phyloP scores from a whole-genome alignment of 495 filamentous ascomycete species.

The Immersiella caudata region DNA sequence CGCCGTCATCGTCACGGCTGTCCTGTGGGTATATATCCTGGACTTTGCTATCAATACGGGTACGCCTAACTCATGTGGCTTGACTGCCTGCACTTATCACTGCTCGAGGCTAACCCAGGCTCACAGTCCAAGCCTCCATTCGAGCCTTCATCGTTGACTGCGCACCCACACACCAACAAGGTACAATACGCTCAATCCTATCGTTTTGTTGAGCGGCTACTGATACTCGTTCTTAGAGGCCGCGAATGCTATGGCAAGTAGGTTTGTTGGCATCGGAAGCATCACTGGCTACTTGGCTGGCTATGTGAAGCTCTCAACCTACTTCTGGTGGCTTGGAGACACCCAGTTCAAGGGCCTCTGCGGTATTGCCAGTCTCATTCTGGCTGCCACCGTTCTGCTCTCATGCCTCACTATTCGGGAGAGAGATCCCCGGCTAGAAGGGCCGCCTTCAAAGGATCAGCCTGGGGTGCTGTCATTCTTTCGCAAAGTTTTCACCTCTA shows the following conservation, averaged over 20 bases:
- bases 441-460: conserved; percentile 57
- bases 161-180: conserved; percentile 86
- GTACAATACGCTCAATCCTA: conserved; percentile 29
- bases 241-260: conserved; percentile 85
- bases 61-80: conserved; percentile 38
- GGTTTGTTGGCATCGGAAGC: conserved; percentile 79
- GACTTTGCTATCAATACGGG: conserved; percentile 94
- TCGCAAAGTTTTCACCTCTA: conserved; percentile 71
- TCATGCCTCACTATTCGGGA: conserved; percentile 70
- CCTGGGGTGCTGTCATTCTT: conserved; percentile 78
- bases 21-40: conserved; percentile 80
- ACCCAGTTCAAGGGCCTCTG: conserved; percentile 90
- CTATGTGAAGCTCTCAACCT: conserved; percentile 71
- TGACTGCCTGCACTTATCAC: background rate
- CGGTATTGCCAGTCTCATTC: conserved; percentile 72
- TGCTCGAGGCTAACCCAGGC: background rate
- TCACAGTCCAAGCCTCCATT: conserved; percentile 76
- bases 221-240: conserved; percentile 50
- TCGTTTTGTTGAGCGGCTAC: background rate
- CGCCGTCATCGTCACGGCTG: conserved; percentile 69
- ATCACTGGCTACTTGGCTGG: conserved; percentile 84
- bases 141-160: conserved; percentile 90
- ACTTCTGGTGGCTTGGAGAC: conserved; percentile 74
- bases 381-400: conserved; percentile 65
- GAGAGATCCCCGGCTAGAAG: conserved; percentile 75